Base-by-base conservation (phyloP, 2,329 filamentous ascomycete species). In the Penicillium digitatum region DNA sequence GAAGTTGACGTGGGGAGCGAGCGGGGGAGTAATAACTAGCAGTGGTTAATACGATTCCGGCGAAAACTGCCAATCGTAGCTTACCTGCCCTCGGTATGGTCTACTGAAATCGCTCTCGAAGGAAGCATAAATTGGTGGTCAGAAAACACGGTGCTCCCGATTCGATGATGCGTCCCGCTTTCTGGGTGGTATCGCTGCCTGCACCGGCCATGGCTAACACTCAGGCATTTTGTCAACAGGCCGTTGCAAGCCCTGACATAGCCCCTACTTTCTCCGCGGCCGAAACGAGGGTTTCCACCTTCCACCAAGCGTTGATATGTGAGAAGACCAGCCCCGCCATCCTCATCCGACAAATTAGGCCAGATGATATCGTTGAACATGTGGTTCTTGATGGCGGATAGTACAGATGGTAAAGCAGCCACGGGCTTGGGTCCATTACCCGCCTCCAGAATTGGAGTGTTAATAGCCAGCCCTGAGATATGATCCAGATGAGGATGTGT, bases 311-410 rank as follows among this genome's bases (percentile, higher is more conserved):
- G 84, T 70, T 91, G 87, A 65, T 95, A 97, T 0, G 90, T 96
- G 32, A 99, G 85, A 27, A 99, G 81, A 0, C 94, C 94, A 4
- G 92, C 92, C 24, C 94, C 94, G 32, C 92, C 91, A 70, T 96
- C 94, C 74, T 99, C 94, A 67, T 99, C 93, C 0, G 90, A 95
- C 37, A 99, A 77, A 64, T 99, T 99, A 0, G 94, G 94, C 94
- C 94, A 99, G 51, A 97, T 95, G 55, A 96, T 79, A 67, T 96
- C 95, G 74, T 99, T 99, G 78, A 99, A 99, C 56, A 99, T 90
- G 73, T 99, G 92, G 0, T 81, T 85, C 71, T 96, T 97, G 73
- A 99, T 87, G 0, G 93, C 92, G 43, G 90, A 82, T 48, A 99
- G 92, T n/a, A 93, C 95, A 27, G 85, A 87, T 0, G 92, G 90